Base-by-base conservation (phyloP, 768 basidiomycete genomes). In the Auricularia heimuer region DNA sequence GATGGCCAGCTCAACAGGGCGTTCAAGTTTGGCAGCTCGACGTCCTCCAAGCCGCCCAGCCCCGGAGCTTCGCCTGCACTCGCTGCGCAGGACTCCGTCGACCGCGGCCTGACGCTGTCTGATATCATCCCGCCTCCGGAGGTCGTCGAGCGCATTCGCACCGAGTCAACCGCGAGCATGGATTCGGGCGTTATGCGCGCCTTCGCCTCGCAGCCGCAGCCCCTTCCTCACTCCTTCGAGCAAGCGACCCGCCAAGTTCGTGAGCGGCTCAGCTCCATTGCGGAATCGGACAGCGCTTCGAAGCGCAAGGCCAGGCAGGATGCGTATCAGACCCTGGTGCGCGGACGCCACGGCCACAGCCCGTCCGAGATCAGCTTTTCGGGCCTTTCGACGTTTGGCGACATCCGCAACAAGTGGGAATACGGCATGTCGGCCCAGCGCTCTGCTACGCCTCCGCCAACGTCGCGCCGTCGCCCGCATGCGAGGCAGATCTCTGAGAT, bases 371-470 rank as follows among this genome's bases (percentile, higher is more conserved):
- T 82, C 62, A 90, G 89, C 72, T 92, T 92, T 68, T 79, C 76
- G 3, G 89, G 90, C 0, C 79, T 91, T 16, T 85, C 87, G 58
- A 87, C 88, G 0, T 92, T 90, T 68, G 85, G 87, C 21, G 90
- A 90, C 70, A 82, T 91, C n/a, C 78, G 89, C 36, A 81, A 88
- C 62, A 88, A 86, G 1, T 92, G 91, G 67, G 90, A 92, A 71
- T 91, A 89, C 72, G 78, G 78, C 34, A 78, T 7, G 77, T 81
- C 60, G 82, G 87, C 0, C 84, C 86, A 1, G 76, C 54, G 81
- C 1, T 90, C 89, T 73, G 90, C 88, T 69, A 86, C 86, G 0
- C 82, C 83, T 11, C 74, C 79, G 35, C 74, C 72, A 56, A 37
- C 35, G 3, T 54, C 36, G 58, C 66, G 45, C 44, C 44, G 47